Percentiles rank a stretch among this genome's conserved stretches.
Conservation (phyloP, 1,139 yeast species). For the Nakaseomyces uthaithaninus region DNA sequence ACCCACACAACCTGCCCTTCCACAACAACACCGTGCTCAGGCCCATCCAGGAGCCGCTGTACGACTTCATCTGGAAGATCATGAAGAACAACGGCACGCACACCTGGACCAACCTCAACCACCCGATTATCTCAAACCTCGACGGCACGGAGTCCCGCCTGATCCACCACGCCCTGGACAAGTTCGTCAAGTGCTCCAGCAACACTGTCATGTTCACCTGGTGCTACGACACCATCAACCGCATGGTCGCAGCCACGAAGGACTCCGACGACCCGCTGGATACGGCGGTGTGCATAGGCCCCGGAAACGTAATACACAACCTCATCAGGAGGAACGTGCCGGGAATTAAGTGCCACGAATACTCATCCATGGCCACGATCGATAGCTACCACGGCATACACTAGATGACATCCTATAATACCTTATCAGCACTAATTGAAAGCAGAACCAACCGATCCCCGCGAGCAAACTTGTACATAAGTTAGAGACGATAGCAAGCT, state of each 20-base stretch:
- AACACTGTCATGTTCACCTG: constrained; percentile 30
- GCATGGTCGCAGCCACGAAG: constrained; percentile 8
- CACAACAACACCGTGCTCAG: constrained; percentile 29
- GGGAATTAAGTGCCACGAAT: constrained; percentile 18
- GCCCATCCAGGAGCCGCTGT: constrained; percentile 29
- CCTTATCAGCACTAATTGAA: too few relatives aligned
- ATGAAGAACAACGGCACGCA: constrained; percentile 25
- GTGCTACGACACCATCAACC: constrained; percentile 28
- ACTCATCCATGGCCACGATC: constrained; percentile 23
- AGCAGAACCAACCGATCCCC: not conserved
- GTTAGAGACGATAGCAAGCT: not conserved
- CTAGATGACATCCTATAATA: not conserved
- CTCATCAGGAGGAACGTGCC: constrained; percentile 26
- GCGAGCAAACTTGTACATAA: not conserved
- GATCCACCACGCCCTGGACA: constrained; percentile 29
- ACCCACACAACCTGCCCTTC: constrained; percentile 30
- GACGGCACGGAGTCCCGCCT: constrained; percentile 26
- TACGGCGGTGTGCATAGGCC: constrained; percentile 28
- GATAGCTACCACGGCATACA: constrained; percentile 13
- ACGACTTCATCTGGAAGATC: constrained; percentile 29
- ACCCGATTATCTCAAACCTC: constrained; percentile 28
- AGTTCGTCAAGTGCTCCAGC: constrained; percentile 29
- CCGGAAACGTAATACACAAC: constrained; percentile 27
- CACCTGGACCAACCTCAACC: constrained; percentile 20
- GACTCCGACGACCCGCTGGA: constrained; percentile 12